Evolutionary conservation across 805 yeast species (phyloP), one percentile per base, ranked within the genome.

Genomic region (Myxozyma kluyveri): DNA sequence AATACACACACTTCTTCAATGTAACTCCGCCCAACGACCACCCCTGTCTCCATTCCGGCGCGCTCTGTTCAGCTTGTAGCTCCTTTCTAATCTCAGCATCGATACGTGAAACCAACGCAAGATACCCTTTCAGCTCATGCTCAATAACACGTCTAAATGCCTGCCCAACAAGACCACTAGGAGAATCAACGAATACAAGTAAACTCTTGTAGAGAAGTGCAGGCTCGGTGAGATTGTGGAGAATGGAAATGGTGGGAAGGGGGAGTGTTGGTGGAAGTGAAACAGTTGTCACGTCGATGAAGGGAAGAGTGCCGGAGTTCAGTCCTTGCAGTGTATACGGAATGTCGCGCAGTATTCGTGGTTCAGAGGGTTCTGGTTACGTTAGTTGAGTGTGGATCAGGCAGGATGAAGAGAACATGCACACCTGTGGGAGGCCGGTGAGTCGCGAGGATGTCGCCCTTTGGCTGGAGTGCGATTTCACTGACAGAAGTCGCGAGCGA

Each of bases 141-240:
- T 69, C 69, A 3, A 83, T 65, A 24, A 75, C 74, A 17, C 83
- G 72, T 4, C 76, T 54, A 40, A 84, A 78, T 1, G 95, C 85
- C 35, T 80, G 81, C 54, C 79, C 79, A 14, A 84, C 74, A 6
- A 86, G 83, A 2, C 72, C 64, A 2, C 84, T 77, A 22, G 60
- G 50, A 52, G 68, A 60, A 57, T 67, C 65, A 39, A 75, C 57
- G 19, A 63, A 60, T 14, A 46, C 50, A 3, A 65, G 67, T 32
- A 88, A 67, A 39, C 71, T 66, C 46, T 76, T 75, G 67, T 78
- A 87, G 2, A 88, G 68, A 31, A 89, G 67, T 0, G 87, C 91
- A 1, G 88, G 84, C 65, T 89, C 96, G 37, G 84, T 70, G 1
- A 86, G 68, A 24, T 74, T 66, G 50, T 76, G 79, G 29, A 87